Conservation (phyloP, 352 stramenopile genomes). For the Thalassiosira mediterranea region DNA sequence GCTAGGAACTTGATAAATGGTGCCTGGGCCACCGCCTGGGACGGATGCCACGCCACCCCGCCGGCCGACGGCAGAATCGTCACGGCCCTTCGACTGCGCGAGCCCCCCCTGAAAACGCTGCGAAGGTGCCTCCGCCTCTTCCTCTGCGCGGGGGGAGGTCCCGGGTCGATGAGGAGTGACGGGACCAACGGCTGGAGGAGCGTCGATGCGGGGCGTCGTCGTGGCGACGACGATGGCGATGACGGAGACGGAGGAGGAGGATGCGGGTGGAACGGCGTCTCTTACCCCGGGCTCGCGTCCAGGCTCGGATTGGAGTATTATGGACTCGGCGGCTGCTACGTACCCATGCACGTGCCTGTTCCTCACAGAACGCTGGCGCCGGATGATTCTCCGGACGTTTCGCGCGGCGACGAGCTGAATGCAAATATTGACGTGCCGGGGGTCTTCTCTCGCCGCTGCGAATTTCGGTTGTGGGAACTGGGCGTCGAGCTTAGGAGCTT, state of each 20-base stretch:
- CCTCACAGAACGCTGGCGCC: too few species aligned
- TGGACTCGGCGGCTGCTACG: background rate
- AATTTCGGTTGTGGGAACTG: conserved; percentile 68
- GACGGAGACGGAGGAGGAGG: too few species aligned
- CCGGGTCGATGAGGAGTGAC: conserved; percentile 73
- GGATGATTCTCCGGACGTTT: too few species aligned
- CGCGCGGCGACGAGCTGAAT: too few species aligned
- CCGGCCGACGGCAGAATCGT: conserved; percentile 1
- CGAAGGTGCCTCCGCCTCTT: conserved; percentile 61
- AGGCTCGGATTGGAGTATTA: background rate
- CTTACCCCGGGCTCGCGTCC: conserved; percentile 53
- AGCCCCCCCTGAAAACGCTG: conserved; percentile 58
- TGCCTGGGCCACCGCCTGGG: conserved; percentile 26
- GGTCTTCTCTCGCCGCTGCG: conserved; percentile 26
- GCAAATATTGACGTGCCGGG: background rate
- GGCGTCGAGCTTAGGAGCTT: conserved; percentile 66
- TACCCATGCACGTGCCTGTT: background rate
- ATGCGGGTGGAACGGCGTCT: conserved; percentile 66
- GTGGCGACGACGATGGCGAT: too few species aligned
- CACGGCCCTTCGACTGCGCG: conserved; percentile 57
- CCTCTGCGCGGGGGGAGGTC: conserved; percentile 66
- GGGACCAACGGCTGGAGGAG: conserved; percentile 75
- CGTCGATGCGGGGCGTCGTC: background rate
- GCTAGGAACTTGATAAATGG: conserved; percentile 16
- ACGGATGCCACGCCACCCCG: background rate